A percentile compares a stretch with the other conserved stretches of the same genome.
Conservation (phyloP, 1,284 basidiomycete genomes). For the Hortiboletus rubellus region DNA sequence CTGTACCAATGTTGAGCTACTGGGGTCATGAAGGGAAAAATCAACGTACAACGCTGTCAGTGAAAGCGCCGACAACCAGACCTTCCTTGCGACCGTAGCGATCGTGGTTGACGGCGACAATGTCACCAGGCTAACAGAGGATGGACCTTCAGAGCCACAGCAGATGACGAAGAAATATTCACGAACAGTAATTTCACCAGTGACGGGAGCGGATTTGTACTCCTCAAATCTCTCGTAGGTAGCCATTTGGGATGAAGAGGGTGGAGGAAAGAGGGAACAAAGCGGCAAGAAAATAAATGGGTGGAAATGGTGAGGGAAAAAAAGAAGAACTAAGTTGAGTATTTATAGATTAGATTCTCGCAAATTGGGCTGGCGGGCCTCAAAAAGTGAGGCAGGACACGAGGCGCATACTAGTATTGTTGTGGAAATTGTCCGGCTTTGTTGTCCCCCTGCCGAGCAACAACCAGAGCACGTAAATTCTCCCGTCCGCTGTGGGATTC, state of each 20-base stretch:
- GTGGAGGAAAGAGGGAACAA: constrained; percentile 3
- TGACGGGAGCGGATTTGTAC: constrained; percentile 22
- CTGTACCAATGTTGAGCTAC: constrained; percentile 39
- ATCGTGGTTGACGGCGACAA: constrained; percentile 72
- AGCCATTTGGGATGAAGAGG: constrained; percentile 25
- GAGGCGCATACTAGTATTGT: constrained; percentile 37
- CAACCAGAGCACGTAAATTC: constrained; percentile 14
- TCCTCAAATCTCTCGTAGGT: constrained; percentile 37
- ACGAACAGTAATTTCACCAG: constrained; percentile 40
- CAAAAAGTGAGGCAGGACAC: constrained; percentile 45
- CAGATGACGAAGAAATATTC: neutral
- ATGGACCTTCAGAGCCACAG: neutral
- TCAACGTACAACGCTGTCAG: constrained; percentile 62
- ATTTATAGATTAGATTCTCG: constrained; percentile 52
- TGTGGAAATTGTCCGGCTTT: constrained; percentile 22
- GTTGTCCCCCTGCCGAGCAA: constrained; percentile 18
- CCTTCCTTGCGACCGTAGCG: constrained; percentile 65
- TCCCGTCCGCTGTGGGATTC: neutral
- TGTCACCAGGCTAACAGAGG: constrained; percentile 62
- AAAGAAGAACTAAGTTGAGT: constrained; percentile 20
- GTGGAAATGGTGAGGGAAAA: constrained; percentile 25
- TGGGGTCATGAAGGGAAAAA: neutral
- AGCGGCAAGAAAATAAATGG: constrained; percentile 19
- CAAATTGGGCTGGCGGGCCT: constrained; percentile 18
- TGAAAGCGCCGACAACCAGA: constrained; percentile 70